Evolutionary conservation across 345 rosid genomes (phyloP).

Genomic region (Schrenkiella parvula): DNA sequence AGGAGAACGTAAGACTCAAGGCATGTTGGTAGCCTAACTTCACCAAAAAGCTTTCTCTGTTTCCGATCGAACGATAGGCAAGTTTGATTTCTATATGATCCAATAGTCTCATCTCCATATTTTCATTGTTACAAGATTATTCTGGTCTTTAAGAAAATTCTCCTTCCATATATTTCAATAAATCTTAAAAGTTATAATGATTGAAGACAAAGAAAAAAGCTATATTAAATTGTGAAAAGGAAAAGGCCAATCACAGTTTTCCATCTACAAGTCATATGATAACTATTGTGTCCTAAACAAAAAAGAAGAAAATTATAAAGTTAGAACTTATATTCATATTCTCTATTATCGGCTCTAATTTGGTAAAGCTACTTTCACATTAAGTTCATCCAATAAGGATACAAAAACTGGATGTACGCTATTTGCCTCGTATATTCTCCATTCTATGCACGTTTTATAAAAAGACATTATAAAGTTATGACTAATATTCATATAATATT

Average conservation of each 20-base stretch:
- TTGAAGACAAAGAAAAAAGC: not conserved
- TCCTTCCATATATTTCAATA: not conserved
- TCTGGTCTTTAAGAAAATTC: conserved; percentile 2
- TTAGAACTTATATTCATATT: not conserved
- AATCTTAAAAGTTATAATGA: conserved; percentile 5
- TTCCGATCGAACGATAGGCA: conserved; percentile 23
- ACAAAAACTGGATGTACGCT: not conserved
- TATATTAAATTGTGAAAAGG: not conserved
- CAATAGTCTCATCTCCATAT: not conserved
- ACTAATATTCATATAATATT: not conserved
- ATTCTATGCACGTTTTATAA: not conserved
- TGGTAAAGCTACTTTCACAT: conserved; percentile 2
- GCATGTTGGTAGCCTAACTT: conserved; percentile 33
- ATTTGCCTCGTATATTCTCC: not conserved
- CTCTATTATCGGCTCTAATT: not conserved
- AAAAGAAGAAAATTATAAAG: not conserved
- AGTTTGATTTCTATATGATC: conserved; percentile 9
- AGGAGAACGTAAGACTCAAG: conserved; percentile 28
- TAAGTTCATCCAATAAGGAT: not conserved
- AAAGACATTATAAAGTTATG: not conserved
- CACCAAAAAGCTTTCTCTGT: conserved; percentile 21
- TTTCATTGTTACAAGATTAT: not conserved
- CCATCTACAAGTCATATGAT: conserved; percentile 17
- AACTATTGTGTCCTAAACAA: not conserved
- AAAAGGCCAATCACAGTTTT: conserved; percentile 11